phyloP scores from a whole-genome alignment of 2,329 filamentous ascomycete species.

The Penicillium sp. region DNA sequence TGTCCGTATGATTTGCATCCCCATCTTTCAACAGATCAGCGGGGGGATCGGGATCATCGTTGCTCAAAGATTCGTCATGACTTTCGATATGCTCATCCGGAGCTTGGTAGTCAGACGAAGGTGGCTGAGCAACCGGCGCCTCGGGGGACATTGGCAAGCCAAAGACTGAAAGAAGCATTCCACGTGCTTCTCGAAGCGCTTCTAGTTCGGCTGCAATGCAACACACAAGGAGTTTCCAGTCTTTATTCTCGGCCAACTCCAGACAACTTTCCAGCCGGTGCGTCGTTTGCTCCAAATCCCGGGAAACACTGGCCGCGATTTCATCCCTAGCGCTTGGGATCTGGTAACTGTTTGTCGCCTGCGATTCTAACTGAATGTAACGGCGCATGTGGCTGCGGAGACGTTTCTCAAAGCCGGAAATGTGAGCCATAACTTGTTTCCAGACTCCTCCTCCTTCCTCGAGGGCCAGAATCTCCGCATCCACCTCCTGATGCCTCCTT shows the following conservation, averaged over 20 bases:
- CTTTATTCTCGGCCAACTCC: constrained; percentile 50
- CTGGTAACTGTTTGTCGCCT: constrained; percentile 14
- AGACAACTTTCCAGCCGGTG: constrained; percentile 50
- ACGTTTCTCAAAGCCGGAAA: constrained; percentile 51
- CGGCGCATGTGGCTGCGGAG: constrained; percentile 34
- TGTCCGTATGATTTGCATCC: constrained; percentile 20
- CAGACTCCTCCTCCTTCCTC: constrained; percentile 59
- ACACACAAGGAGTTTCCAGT: constrained; percentile 61
- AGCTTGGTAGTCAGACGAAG: constrained; percentile 2
- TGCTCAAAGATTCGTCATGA: constrained; percentile 21
- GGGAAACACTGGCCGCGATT: constrained; percentile 35
- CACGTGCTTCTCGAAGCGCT: constrained; percentile 46
- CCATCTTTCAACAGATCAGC: constrained; percentile 37
- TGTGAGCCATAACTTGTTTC: constrained; percentile 53
- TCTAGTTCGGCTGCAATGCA: constrained; percentile 63
- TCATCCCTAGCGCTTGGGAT: constrained; percentile 22
- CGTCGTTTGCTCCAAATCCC: constrained; percentile 49
- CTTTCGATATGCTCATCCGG: constrained; percentile 5
- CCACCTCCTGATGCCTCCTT: constrained; percentile 46
- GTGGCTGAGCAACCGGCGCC: constrained; percentile 11
- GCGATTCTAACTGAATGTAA: constrained; percentile 27
- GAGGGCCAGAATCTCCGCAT: constrained; percentile 56
- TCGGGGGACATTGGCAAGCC: constrained; percentile 24
- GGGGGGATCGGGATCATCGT: constrained; percentile 37
- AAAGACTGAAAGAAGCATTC: constrained; percentile 37